phyloP scores from a whole-genome alignment of 78 protist genomes.

The Chrysochromulina parva region DNA sequence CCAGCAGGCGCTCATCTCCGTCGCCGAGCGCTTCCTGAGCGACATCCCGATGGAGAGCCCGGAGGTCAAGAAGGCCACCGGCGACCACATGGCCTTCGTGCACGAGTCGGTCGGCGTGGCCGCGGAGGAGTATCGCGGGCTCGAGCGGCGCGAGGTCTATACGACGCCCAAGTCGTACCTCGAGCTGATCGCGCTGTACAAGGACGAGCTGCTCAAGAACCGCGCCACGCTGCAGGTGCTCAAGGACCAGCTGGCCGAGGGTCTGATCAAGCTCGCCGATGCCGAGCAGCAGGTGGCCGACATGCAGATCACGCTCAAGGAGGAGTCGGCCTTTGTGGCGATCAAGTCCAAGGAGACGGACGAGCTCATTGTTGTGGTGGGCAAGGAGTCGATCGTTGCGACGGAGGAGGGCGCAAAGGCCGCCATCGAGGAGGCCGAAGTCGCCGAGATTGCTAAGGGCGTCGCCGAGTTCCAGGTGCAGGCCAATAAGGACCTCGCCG shows the following conservation, averaged over 20 bases:
- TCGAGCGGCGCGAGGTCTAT: constrained; percentile 61
- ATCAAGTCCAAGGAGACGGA: constrained; percentile 34
- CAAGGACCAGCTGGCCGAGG: constrained; percentile 46
- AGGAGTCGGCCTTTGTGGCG: constrained; percentile 33
- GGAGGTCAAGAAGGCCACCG: constrained; percentile 21
- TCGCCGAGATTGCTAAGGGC: constrained; percentile 31
- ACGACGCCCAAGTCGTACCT: constrained; percentile 88
- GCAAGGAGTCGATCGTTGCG: constrained; percentile 60
- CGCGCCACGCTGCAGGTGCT: neutral
- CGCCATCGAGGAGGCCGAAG: constrained; percentile 44
- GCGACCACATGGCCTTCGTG: constrained; percentile 76
- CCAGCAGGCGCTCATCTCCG: constrained; percentile 57
- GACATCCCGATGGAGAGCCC: constrained; percentile 49
- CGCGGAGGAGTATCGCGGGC: neutral
- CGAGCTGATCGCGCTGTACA: constrained; percentile 80
- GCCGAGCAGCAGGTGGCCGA: constrained; percentile 51
- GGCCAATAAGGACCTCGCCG: constrained; percentile 62
- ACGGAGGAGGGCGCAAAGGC: constrained; percentile 56
- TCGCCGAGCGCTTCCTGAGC: constrained; percentile 56
- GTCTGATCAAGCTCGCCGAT: constrained; percentile 49
- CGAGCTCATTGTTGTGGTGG: constrained; percentile 53
- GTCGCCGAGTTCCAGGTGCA: constrained; percentile 48
- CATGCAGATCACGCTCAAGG: constrained; percentile 61
- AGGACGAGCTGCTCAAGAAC: constrained; percentile 42
- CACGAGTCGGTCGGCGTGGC: constrained; percentile 56